Conservation (phyloP, 129 eudicot genomes). For the Flaveria sonorensis region DNA sequence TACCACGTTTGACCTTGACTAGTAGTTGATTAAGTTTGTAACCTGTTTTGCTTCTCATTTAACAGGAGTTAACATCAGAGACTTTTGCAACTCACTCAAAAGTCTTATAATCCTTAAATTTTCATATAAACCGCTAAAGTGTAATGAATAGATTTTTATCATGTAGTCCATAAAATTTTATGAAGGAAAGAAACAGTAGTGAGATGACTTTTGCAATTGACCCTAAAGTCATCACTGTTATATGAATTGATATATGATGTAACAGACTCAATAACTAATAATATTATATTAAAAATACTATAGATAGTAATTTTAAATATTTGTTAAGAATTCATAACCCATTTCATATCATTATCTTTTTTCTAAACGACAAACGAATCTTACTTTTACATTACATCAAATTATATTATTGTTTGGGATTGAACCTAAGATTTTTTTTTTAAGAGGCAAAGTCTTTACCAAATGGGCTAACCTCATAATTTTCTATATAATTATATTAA, state of each 20-base stretch:
- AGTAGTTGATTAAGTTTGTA: background rate
- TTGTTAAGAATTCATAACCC: too few species aligned
- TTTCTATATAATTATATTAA: too few species aligned
- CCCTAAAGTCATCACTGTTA: background rate
- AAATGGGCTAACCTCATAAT: too few species aligned
- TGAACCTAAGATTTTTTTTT: too few species aligned
- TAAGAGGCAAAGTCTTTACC: too few species aligned
- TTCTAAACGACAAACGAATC: too few species aligned
- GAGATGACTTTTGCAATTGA: slow-evolving; percentile 3
- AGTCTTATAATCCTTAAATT: background rate
- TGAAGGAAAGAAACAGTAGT: background rate
- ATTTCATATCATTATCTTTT: too few species aligned
- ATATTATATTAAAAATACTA: too few species aligned
- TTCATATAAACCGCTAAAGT: background rate
- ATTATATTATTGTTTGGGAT: too few species aligned
- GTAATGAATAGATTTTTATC: background rate
- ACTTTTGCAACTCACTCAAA: background rate
- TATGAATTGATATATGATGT: background rate
- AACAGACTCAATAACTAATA: too few species aligned
- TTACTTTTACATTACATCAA: too few species aligned
- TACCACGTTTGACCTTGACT: background rate
- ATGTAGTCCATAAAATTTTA: background rate
- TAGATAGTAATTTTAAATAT: too few species aligned
- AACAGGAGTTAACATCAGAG: background rate
- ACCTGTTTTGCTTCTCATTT: background rate